Percentiles rank a stretch among this genome's conserved stretches.
Conservation (phyloP, 1,284 basidiomycete genomes). For the Cryptococcus jaspeensis region DNA sequence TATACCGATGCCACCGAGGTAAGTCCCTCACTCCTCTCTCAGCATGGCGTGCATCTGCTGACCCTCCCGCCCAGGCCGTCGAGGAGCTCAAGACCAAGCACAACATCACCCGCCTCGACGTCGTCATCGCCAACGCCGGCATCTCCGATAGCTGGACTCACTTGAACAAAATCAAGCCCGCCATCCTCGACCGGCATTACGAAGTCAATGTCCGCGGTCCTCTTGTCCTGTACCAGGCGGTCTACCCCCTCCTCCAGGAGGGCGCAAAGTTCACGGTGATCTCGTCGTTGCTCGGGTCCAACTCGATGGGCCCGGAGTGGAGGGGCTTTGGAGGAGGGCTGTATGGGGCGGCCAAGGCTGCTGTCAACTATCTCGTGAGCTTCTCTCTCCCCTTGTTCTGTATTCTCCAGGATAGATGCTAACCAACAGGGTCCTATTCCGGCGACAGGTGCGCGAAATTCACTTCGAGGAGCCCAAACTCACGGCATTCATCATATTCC, state of each 20-base stretch:
- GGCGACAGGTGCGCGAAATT: background rate
- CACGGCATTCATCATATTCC: constrained; percentile 1
- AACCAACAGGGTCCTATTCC: too few relatives aligned
- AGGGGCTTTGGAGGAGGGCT: constrained; percentile 7
- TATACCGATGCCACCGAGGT: background rate
- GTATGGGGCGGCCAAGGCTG: constrained; percentile 20
- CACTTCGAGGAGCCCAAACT: constrained; percentile 9
- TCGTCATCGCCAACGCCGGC: constrained; percentile 26
- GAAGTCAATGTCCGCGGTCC: constrained; percentile 17
- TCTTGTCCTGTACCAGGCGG: constrained; percentile 24
- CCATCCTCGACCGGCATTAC: constrained; percentile 4
- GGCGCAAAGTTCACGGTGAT: constrained; percentile 21
- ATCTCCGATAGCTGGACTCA: background rate
- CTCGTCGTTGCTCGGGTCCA: constrained; percentile 15
- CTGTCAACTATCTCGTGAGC: constrained; percentile 8
- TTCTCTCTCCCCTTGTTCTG: too few relatives aligned
- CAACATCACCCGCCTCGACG: constrained; percentile 16
- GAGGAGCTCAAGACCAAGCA: constrained; percentile 14
- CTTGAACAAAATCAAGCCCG: constrained; percentile 3
- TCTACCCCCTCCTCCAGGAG: constrained; percentile 9
- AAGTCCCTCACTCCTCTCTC: background rate
- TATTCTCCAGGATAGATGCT: too few relatives aligned
- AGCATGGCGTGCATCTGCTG: too few relatives aligned
- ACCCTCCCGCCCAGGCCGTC: constrained; percentile 13
- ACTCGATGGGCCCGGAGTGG: constrained; percentile 1